Evolutionary conservation across 1,284 basidiomycete genomes (phyloP), one percentile per base, ranked within the genome.

Genomic region (Pholiota adiposa): DNA sequence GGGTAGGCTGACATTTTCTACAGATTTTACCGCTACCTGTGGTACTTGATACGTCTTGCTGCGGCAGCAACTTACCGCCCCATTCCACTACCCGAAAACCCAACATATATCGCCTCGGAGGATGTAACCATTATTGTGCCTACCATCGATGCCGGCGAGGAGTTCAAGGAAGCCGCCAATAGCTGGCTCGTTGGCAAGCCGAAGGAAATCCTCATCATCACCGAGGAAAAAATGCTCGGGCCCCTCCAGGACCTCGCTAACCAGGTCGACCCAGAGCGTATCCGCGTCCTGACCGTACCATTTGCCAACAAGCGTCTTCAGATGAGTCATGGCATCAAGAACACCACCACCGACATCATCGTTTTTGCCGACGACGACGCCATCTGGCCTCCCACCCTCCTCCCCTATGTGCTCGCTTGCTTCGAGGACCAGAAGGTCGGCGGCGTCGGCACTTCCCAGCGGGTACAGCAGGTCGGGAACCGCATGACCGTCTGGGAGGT

Each of bases 301-400:
- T 95, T 90, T 68, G 94, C 94, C 61, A 96, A 96, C 80, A 96
- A 96, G 74, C 89, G 94, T 12, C 79, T 96, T 27, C 94, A 97
- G 76, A 96, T 97, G 94, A 83, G 86, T 61, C 92, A 96, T 69
- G 94, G 94, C 14, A 95, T 96, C 73, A 89, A 89, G 72, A 89
- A 94, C 73, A 89, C 89, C 25, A 90, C 88, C 0, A 96, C 94
- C 1, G 94, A 96, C 72, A 96, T 97, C 74, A 94, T 96, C 72
- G 89, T 96, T n/a, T 96, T 96, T 68, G 93, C 94, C 3, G 94
- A 96, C 72, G 94, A 97, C 72, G 94, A 96, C 73, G 93, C 94
- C 50, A 94, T 97, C 70, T 97, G 94, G 94, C 94, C 94, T 0
- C 87, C 93, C 0, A 94, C 90, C 2, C 83, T 96, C 62, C 79